Base-by-base conservation (phyloP, 345 rosid genomes). In the Fremontodendron californicum region DNA sequence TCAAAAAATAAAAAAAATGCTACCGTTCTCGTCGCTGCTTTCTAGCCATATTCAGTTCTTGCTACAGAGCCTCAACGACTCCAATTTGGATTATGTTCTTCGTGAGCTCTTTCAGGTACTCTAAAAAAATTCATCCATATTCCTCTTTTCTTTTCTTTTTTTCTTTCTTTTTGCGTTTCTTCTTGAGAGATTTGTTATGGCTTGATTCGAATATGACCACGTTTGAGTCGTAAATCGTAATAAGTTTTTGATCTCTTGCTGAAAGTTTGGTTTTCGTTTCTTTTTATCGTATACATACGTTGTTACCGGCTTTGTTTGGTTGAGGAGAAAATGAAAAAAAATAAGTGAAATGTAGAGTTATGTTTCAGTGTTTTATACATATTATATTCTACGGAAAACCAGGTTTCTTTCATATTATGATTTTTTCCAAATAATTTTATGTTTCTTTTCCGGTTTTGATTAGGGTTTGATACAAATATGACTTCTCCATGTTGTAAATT, bases 41-140 rank as follows among this genome's bases (percentile, higher is more conserved):
- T 78, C 90, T 42, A 77, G 81, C 21, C 92, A 91, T 82, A 84
- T 91, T 84, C 94, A 91, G 73, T 91, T 88, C 91, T 58, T 89
- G 81, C 87, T 94, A 33, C 84, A 81, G 51, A 80, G 83, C 78
- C 74, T 88, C 80, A 80, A 69, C 78, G 96, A 86, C 62, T 79
- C 90, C 78, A 87, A 85, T 83, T 77, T 64, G 77, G 93, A 89
- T 82, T 82, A 84, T 62, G 85, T 86, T 60, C 73, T 87, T n/a
- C 86, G 81, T 31, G 89, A 90, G 78, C 89, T 94, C 55, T 78
- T 71, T 71, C 88, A 87, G 96, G 98, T 94, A n/a, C 23, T 51
- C 55, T 3, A 51, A 51, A 51, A 51, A 51, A 51, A 51, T n/a
- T 6, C 21, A 0, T 52, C 25, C 1, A 19, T 3, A 5, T 19